These are phyloP conservation scores for Typha latifolia DNA, from an alignment of 176 grass and related monocot genomes.

Conservation along the genomic window DNA sequence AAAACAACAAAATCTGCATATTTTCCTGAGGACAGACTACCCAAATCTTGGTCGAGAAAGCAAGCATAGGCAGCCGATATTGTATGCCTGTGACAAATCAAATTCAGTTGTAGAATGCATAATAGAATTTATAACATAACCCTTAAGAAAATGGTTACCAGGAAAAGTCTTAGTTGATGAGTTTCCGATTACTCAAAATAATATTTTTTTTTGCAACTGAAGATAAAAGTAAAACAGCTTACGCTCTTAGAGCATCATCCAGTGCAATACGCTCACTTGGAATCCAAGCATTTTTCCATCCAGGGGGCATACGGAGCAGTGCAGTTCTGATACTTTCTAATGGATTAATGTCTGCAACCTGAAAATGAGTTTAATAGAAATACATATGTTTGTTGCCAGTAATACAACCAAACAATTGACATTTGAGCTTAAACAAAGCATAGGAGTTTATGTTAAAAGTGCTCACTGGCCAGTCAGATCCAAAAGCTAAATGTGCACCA, in stretches of 20 bases:
- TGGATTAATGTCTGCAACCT: conserved; percentile 85
- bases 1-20: conserved; percentile 85
- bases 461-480: conserved; percentile 90
- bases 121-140: not conserved
- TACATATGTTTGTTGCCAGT: not conserved
- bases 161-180: not conserved
- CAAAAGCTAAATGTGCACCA: conserved; percentile 62
- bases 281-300: conserved; percentile 67
- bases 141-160: not conserved
- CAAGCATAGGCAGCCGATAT: conserved; percentile 70
- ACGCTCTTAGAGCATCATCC: conserved; percentile 75
- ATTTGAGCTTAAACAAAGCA: not conserved
- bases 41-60: conserved; percentile 56
- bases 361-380: conserved; percentile 4
- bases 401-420: too few species aligned
- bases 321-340: conserved; percentile 56
- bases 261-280: conserved; percentile 42
- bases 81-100: conserved; percentile 40
- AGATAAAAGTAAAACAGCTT: conserved; percentile 11
- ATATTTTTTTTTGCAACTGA: too few species aligned
- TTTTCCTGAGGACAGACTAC: conserved; percentile 66
- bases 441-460: not conserved
- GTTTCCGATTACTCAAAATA: not conserved
- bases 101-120: too few species aligned
- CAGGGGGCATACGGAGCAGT: conserved; percentile 42